Base-by-base conservation (phyloP, 2,329 filamentous ascomycete species). In the Talaromyces sp. region DNA sequence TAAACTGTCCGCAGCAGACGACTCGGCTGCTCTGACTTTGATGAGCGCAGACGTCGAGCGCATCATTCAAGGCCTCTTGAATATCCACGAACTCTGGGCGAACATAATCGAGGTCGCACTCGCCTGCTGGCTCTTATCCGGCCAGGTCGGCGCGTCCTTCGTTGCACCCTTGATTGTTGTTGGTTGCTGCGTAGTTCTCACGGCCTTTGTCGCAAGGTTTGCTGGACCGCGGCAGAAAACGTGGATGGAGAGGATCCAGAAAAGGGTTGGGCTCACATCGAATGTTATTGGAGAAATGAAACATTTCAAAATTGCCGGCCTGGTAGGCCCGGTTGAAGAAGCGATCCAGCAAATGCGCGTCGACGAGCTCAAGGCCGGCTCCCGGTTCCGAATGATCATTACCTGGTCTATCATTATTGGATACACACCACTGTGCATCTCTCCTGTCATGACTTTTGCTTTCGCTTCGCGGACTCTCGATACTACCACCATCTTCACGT, bases 191-290 rank as follows among this genome's bases (percentile, higher is more conserved):
- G 56, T 49, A 32, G 56, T 58, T 51, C 56, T 58, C 28, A 33
- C 56, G 10, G 56, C 42, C 39, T 58, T 58, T 42, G 27, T 58
- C 39, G 17, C 27, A 51, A 33, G 69, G 9, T 73, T 73, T 44
- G 73, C 77, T 4, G 73, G 74, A 39, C 62, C 71, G 4, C 68
- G 69, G 11, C 80, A 82, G 59, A 75, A 74, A 11, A 66, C 69
- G 25, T 84, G 82, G 82, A 74, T 84, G 39, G 72, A 79, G 51
- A 80, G 79, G 15, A 81, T 82, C 9, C 75, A 84, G 66, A 72
- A 72, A 30, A 77, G 82, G 2, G 77, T 84, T 19, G 78, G 76
- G 6, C 75, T 77, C 19, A 84, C 81, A 0, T 73, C 79, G 6
- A 75, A 75, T 9, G 78, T 81, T 63, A 71, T 84, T 0, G 75